Percentiles rank a stretch among this genome's conserved stretches.
These are phyloP conservation scores for Aspergillus texensis DNA, from an alignment of 2,329 filamentous ascomycete species.

Conservation along the genomic window DNA sequence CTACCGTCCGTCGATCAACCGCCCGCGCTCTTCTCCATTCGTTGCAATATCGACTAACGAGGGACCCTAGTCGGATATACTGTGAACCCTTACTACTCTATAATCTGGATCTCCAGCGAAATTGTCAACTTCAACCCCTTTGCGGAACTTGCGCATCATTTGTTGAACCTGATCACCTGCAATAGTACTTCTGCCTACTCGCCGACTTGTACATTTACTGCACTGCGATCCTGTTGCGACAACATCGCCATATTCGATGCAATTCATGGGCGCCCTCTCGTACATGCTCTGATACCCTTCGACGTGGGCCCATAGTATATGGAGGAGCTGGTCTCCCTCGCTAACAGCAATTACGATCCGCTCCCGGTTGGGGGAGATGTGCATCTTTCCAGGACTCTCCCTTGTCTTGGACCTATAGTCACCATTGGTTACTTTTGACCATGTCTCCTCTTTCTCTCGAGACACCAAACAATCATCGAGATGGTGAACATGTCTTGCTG, in stretches of 20 bases:
- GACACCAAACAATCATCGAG: conserved; percentile 24
- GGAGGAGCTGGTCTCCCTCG: conserved; percentile 48
- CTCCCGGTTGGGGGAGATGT: conserved; percentile 32
- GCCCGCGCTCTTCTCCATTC: conserved; percentile 21
- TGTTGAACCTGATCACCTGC: conserved; percentile 13
- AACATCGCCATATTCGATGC: conserved; percentile 15
- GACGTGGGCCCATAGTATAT: conserved; percentile 27
- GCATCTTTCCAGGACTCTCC: conserved; percentile 25
- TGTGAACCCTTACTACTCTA: not conserved
- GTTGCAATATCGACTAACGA: conserved; percentile 15
- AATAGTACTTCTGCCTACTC: conserved; percentile 9
- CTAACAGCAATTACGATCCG: conserved; percentile 22
- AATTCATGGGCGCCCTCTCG: conserved; percentile 4
- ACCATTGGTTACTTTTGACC: conserved; percentile 24
- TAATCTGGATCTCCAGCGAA: conserved; percentile 10
- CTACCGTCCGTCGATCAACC: conserved; percentile 24
- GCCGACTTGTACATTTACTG: conserved; percentile 5
- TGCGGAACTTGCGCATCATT: conserved; percentile 8
- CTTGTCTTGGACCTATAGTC: conserved; percentile 24
- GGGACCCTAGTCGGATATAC: conserved; percentile 13
- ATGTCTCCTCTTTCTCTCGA: conserved; percentile 37
- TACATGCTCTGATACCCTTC: conserved; percentile 18
- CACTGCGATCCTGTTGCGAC: not conserved
- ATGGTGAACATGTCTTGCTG: conserved; percentile 37
- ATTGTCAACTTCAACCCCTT: conserved; percentile 10